phyloP scores from a whole-genome alignment of 129 eudicot species.

The Glebionis coronaria region DNA sequence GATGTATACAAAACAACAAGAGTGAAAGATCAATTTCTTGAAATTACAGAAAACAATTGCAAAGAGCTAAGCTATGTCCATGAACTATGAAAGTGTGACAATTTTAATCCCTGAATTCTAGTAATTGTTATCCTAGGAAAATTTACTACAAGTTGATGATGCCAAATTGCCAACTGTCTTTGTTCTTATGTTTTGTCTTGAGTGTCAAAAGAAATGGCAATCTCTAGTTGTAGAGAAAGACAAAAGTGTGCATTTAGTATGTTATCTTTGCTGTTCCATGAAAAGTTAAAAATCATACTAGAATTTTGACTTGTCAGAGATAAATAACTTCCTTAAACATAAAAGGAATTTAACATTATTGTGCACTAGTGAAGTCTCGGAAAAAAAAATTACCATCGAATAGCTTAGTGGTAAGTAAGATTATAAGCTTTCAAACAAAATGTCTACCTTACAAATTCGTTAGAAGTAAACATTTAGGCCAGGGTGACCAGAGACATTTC shows the following conservation, averaged over 20 bases:
- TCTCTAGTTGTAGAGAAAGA: neutral
- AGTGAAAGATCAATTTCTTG: constrained; percentile 23
- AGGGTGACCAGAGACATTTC: too few relatives aligned
- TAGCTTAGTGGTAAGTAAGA: too few relatives aligned
- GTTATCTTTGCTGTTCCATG: neutral
- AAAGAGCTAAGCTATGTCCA: constrained; percentile 9
- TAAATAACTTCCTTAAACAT: too few relatives aligned
- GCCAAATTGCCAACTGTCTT: constrained; percentile 17
- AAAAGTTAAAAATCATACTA: neutral
- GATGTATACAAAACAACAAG: constrained; percentile 36
- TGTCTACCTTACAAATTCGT: too few relatives aligned
- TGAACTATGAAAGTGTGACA: neutral
- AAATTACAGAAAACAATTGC: constrained; percentile 15
- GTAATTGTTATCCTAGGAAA: neutral
- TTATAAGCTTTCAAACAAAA: too few relatives aligned
- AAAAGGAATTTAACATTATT: too few relatives aligned
- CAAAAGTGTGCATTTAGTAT: neutral
- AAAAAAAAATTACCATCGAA: too few relatives aligned
- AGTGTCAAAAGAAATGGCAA: constrained; percentile 6
- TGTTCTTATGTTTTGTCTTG: constrained; percentile 17
- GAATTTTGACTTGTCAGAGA: too few relatives aligned
- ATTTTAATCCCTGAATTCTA: neutral
- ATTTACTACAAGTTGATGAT: constrained; percentile 14
- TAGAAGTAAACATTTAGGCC: too few relatives aligned
- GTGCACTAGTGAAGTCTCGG: too few relatives aligned